Evolutionary conservation across 2,329 filamentous ascomycete species (phyloP), one percentile per base, ranked within the genome.

Genomic region (Ascochyta clinopodiicola): DNA sequence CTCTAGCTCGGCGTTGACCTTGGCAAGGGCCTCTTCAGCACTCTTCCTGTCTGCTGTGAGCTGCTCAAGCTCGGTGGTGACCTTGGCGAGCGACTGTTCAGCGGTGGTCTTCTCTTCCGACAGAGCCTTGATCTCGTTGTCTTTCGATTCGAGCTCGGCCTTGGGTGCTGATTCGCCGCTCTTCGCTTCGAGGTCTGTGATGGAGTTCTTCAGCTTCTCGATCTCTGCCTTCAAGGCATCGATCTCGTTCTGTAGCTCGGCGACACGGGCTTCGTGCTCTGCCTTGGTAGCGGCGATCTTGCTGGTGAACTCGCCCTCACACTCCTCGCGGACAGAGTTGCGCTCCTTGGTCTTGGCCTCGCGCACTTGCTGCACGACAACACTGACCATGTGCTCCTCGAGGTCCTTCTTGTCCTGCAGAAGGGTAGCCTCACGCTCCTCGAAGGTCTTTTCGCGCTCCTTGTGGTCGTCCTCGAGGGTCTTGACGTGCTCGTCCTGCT

Each of bases 321-420:
- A 72, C 58, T 75, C 69, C 7, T 72, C 71, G 43, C 63, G 68
- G n/a, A 76, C 73, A 21, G 64, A 64, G 44, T 63, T 68, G 21
- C 74, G 60, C 62, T 76, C 74, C 59, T 73, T 72, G 37, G 68
- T 67, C 55, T 74, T 75, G 21, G 74, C 74, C 46, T 77, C 74
- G 42, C 70, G 73, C 15, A 77, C 73, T 53, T 76, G 75, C 59
- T 77, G 73, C 37, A 77, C 74, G 32, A 77, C 73, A 17, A 76
- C 73, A 35, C 70, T 74, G 40, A 77, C 75, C 74, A 77, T 76
- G 62, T 77, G 74, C 60, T 76, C 74, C 62, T 76, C 75, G 6
- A 76, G 62, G 22, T 72, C 70, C 61, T 72, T 72, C 66, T 76
- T 77, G 54, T 76, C 73, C 57, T 70, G 67, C 55, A 71, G 58